Percentiles rank a stretch among this genome's conserved stretches.
These are phyloP conservation scores for Dichotomocladium elegans DNA, from an alignment of 371 early-diverging fungal species.

Conservation along the genomic window DNA sequence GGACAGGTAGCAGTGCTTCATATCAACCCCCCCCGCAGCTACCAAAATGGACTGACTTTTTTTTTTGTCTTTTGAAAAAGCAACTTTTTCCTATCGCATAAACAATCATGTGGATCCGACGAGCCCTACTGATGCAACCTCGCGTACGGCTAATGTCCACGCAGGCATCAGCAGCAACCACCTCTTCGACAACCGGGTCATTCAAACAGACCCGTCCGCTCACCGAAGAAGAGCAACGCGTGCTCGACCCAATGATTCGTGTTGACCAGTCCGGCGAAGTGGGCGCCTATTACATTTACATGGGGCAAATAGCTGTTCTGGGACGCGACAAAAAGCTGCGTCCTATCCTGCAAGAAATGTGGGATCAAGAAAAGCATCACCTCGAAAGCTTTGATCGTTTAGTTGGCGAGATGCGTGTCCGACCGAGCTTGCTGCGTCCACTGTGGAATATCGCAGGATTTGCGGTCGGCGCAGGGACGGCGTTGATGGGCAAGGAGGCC, in stretches of 20 bases:
- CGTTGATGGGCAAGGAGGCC: constrained; percentile 87
- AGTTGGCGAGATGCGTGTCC: constrained; percentile 70
- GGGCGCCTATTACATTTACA: constrained; percentile 93
- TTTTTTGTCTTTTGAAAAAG: no score
- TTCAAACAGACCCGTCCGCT: no score
- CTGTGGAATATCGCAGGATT: constrained; percentile 89
- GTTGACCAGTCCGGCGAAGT: constrained; percentile 97
- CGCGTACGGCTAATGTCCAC: no score
- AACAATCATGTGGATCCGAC: no score
- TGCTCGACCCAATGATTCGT: constrained; percentile 71
- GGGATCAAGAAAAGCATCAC: constrained; percentile 91
- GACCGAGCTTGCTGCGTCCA: constrained; percentile 85
- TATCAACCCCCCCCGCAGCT: no score
- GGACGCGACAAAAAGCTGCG: constrained; percentile 67
- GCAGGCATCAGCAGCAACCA: not conserved
- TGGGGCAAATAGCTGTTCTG: constrained; percentile 87
- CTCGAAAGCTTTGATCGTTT: constrained; percentile 74
- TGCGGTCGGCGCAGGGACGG: constrained; percentile 83
- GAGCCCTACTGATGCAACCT: no score
- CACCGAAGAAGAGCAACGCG: constrained; percentile 18
- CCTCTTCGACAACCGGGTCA: not conserved
- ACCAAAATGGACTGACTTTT: no score
- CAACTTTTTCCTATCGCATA: no score
- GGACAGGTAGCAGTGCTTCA: no score
- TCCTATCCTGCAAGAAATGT: constrained; percentile 87